These are phyloP conservation scores for Amanita brunnescens DNA, from an alignment of 768 basidiomycete species.

Conservation along the genomic window DNA sequence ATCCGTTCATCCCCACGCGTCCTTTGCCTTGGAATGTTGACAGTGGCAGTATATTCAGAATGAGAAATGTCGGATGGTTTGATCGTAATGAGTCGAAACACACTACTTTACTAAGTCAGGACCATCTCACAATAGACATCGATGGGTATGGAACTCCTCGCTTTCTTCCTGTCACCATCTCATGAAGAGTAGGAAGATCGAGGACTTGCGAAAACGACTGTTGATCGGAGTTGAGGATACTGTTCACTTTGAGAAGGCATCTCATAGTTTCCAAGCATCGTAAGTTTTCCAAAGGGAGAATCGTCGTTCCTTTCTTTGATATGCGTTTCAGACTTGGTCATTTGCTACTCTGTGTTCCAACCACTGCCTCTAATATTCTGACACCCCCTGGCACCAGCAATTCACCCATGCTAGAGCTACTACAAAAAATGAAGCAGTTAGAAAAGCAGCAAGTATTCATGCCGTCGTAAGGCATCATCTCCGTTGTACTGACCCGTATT, in stretches of 20 bases:
- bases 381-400: constrained; percentile 39
- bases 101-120: background rate
- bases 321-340: constrained; percentile 45
- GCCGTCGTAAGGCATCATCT: constrained; percentile 32
- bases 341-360: constrained; percentile 36
- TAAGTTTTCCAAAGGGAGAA: background rate
- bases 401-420: constrained; percentile 30
- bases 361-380: constrained; percentile 28
- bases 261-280: background rate
- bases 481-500: background rate
- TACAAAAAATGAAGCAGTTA: constrained; percentile 33
- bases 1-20: constrained; percentile 51
- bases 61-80: constrained; percentile 60
- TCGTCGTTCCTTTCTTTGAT: background rate
- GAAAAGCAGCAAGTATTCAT: constrained; percentile 32
- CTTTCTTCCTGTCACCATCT: background rate
- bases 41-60: constrained; percentile 40
- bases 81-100: constrained; percentile 10
- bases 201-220: background rate
- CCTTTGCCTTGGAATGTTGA: constrained; percentile 40
- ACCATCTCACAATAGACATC: background rate
- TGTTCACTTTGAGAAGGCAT: constrained; percentile 7
- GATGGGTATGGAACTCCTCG: background rate
- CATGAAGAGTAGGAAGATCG: background rate
- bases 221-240: background rate